Evolutionary conservation across 176 grass and related monocot species (phyloP), one percentile per base, ranked within the genome.

Genomic region (Aegilops longissima): DNA sequence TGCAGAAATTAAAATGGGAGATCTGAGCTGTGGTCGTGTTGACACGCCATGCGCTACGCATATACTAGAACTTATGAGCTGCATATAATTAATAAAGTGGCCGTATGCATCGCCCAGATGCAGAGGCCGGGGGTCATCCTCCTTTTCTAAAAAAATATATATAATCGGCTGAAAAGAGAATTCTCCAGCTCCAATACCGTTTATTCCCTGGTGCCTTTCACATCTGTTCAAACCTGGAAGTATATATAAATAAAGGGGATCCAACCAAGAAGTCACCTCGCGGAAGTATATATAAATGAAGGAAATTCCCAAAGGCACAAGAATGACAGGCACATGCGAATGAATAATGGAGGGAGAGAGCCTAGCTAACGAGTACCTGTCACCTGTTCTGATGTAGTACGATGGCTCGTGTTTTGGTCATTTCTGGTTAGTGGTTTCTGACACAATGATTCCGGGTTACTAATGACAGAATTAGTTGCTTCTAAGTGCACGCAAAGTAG

Each of bases 271-370:
- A 8, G 61, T 25, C 68, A 61, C 5, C 34, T 38, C 66, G 33
- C 31, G 31, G 31, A 33, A 33, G 31, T 4, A 33, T 4, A 33
- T 33, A 33, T 33, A 33, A 33, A 33, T 33, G 31, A 33, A 33
- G 8, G 16, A 33, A 61, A 45, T 17, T 59, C 2, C 78, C 67
- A 59, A 18, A 59, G 49, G 40, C 64, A 45, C 40, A 21, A 33
- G 64, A 79, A 21, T 40, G 62, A 83, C 23, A 61, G 65, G 61
- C 80, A 61, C 89, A 87, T 80, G 80, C 47, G 1, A 49, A 40
- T 3, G 9, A 18, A 72, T 42, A 72, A 72, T 72, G 36, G 10
- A 73, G 6, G 2, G 30, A 36, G 35, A 36, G 27, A 5, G 14
- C 49, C 42, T 40, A 3, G 40, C 54, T 21, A 58, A 6, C 51